These are phyloP conservation scores for Anthracocystis walkeri DNA, from an alignment of 1,284 basidiomycete species.

Conservation along the genomic window DNA sequence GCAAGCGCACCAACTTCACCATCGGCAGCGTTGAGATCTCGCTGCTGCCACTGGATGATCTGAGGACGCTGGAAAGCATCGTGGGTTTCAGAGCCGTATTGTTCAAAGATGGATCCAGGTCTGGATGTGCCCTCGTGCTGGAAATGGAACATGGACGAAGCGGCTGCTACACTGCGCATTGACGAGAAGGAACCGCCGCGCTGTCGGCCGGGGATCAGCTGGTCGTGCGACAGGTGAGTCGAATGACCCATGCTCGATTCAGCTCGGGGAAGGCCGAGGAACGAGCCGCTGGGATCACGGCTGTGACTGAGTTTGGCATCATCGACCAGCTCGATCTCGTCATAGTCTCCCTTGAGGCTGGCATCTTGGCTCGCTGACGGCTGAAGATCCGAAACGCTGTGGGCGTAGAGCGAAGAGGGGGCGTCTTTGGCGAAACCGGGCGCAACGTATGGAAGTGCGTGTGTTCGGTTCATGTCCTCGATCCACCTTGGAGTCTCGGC, in stretches of 20 bases:
- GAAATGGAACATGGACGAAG: constrained; percentile 30
- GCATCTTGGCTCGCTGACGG: constrained; percentile 10
- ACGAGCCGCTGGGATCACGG: not conserved
- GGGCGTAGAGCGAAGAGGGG: constrained; percentile 18
- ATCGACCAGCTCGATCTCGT: constrained; percentile 35
- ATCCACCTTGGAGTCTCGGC: constrained; percentile 49
- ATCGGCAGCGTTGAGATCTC: constrained; percentile 45
- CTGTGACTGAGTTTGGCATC: not conserved
- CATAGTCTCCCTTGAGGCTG: constrained; percentile 19
- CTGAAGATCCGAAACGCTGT: constrained; percentile 16
- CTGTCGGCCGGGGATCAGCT: constrained; percentile 7
- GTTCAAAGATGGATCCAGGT: constrained; percentile 26
- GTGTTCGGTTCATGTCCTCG: constrained; percentile 40
- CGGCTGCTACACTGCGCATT: constrained; percentile 16
- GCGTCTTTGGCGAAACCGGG: constrained; percentile 30
- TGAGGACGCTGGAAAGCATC: constrained; percentile 45
- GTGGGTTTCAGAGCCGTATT: constrained; percentile 33
- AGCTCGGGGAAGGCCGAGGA: constrained; percentile 6
- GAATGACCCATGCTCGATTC: constrained; percentile 21
- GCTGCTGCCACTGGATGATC: constrained; percentile 59
- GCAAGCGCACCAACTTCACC: constrained; percentile 53
- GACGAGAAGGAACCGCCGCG: constrained; percentile 27
- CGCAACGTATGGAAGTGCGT: constrained; percentile 41
- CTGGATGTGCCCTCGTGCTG: constrained; percentile 52
- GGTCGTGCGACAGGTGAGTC: constrained; percentile 22